Evolutionary conservation across 768 basidiomycete species (phyloP), one percentile per base, ranked within the genome.

Genomic region (Russula sp.): DNA sequence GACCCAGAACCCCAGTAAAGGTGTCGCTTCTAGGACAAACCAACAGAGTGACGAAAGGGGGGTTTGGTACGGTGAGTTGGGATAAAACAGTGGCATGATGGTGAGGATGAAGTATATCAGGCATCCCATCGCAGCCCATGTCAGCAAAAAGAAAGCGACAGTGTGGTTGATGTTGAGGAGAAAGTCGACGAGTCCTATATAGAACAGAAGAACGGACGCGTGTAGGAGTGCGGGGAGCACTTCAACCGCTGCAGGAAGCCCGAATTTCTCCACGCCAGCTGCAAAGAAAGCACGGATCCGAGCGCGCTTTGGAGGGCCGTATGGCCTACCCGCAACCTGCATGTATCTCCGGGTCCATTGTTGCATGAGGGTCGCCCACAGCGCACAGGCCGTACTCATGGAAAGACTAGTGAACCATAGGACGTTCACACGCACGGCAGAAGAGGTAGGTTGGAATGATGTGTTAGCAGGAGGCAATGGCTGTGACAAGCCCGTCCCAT

Each of bases 331-430:
- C 11, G 54, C 56, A 18, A 67, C 54, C 18, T 63, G 65, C 51
- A 59, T 22, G 22, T 63, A 67, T 38, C 61, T 59, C 28, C 67
- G 59, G 4, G 67, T 61, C 67, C 67, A 67, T 36, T 66, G 64
- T 26, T 67, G 64, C 46, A 65, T 66, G 30, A 67, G 56, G n/a
- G 67, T 67, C 11, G 67, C 67, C 51, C 51, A 55, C 50, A 68
- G 49, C 2, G 66, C 66, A 26, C 66, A 68, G 24, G 51, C 46
- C 10, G 62, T 63, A 32, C 62, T 67, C 48, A 40, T 42, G 20
- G 30, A 18, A 24, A 68, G 58, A n/a, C 66, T 68, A 34, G 62
- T 55, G 40, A 59, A 67, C 66, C 67, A 67, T 24, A 63, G 30
- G 2, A 48, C 20, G 54, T 68, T 68, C 56, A 68, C 67, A 36